These are phyloP conservation scores for Neospermospora avenae DNA, from an alignment of 2,329 filamentous ascomycete species.

Conservation along the genomic window DNA sequence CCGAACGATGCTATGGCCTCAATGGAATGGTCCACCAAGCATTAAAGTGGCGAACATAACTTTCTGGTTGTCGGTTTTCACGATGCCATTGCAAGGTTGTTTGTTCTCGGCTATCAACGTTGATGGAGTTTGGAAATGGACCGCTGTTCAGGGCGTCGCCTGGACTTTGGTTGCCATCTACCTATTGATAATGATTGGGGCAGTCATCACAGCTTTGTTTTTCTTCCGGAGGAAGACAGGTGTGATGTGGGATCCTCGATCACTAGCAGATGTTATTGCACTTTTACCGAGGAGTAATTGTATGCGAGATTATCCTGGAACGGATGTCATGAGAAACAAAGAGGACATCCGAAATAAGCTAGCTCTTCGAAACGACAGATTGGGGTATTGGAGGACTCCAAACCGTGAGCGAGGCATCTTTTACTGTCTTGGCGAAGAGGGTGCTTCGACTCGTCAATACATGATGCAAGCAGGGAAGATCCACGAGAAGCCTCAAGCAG, in stretches of 20 bases:
- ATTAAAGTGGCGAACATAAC: constrained; percentile 64
- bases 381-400: constrained; percentile 83
- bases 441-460: constrained; percentile 48
- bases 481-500: constrained; percentile 39
- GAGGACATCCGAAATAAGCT: constrained; percentile 52
- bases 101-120: constrained; percentile 65
- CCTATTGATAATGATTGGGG: constrained; percentile 57
- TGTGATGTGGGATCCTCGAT: constrained; percentile 80
- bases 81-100: constrained; percentile 76
- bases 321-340: constrained; percentile 56
- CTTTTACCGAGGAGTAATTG: constrained; percentile 79
- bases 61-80: constrained; percentile 76
- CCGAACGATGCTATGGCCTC: constrained; percentile 65
- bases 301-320: constrained; percentile 66
- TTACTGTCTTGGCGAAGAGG: constrained; percentile 72
- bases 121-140: constrained; percentile 70
- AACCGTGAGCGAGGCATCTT: constrained; percentile 63
- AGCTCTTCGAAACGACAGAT: constrained; percentile 59
- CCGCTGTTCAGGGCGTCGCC: constrained; percentile 70
- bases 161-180: constrained; percentile 79
- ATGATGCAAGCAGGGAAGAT: constrained; percentile 46
- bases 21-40: constrained; percentile 62
- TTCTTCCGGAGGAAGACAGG: constrained; percentile 68
- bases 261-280: constrained; percentile 75
- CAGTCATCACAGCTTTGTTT: constrained; percentile 57